Evolutionary conservation across 805 yeast genomes (phyloP), one percentile per base, ranked within the genome.

Genomic region (Lipomyces lipofer): DNA sequence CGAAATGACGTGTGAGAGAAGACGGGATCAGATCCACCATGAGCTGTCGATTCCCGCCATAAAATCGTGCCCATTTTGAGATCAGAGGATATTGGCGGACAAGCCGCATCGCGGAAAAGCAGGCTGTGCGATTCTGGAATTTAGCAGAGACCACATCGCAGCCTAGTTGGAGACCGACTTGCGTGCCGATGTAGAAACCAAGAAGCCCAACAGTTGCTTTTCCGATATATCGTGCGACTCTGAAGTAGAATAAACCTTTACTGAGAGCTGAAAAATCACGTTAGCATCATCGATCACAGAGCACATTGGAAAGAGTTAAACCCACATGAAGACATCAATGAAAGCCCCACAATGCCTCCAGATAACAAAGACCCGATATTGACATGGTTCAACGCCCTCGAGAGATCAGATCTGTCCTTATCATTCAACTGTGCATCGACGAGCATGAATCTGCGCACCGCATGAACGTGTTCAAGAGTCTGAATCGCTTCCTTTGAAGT

Each of bases 31-130:
- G 43, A 35, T 51, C 56, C 4, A 44, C 36, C 59, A 55, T 55
- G 17, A 43, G 24, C 2, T 27, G 25, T 8, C 59, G 47, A n/a
- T 55, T 49, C 13, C 56, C 56, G 19, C 40, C 50, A 28, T 30
- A 55, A 33, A 33, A 55, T n/a, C 56, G 39, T n/a, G 44, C 24
- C 59, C 59, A 55, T 19, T 47, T 47, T 4, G 56, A 27, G 35
- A 55, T 51, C 24, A 25, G 44, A 5, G 57, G 52, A 7, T 27
- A 27, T 19, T 43, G 29, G 13, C 32, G 46, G 6, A 55, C 45
- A 10, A 47, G 45, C 12, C 36, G 19, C 32, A 55, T 21, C 12
- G 56, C 59, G 8, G 52, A 49, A 12, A 35, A 30, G 32, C 50
- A 43, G 9, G 38, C 42, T 3, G 36, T 46, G 9, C 56, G 49